Conservation (phyloP, 1,139 yeast species). For the Debaryomycetaceae sp. region DNA sequence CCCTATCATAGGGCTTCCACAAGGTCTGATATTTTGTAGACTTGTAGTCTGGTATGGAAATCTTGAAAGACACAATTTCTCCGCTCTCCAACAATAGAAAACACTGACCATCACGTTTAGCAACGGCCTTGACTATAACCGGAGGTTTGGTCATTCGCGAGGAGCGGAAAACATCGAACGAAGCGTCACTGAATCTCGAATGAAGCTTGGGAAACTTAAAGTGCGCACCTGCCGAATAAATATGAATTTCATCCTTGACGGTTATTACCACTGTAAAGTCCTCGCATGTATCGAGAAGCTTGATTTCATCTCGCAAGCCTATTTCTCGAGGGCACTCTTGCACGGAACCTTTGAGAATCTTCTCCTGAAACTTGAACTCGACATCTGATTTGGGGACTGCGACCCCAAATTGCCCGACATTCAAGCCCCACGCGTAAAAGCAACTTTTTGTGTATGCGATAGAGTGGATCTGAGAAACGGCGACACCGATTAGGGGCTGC, state of each 20-base stretch:
- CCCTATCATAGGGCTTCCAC: conserved; percentile 47
- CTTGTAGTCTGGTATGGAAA: conserved; percentile 16
- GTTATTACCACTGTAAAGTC: conserved; percentile 60
- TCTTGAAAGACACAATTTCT: conserved; percentile 30
- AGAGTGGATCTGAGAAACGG: conserved; percentile 67
- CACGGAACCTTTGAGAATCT: conserved; percentile 21
- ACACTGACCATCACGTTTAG: conserved; percentile 25
- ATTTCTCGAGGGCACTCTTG: conserved; percentile 34
- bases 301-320: conserved; percentile 39
- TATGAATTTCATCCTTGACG: conserved; percentile 48
- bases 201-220: conserved; percentile 35
- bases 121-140: conserved; percentile 20
- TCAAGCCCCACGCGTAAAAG: conserved; percentile 69
- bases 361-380: conserved; percentile 19
- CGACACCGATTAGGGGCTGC: conserved; percentile 35
- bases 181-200: conserved; percentile 8
- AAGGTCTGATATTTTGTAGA: conserved; percentile 26
- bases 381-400: conserved; percentile 8
- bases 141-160: conserved; percentile 32
- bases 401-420: conserved; percentile 80
- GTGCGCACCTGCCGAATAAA: conserved; percentile 50
- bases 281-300: conserved; percentile 57
- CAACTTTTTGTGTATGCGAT: conserved; percentile 45
- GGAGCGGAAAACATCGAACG: conserved; percentile 45
- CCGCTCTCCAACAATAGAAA: conserved; percentile 43